Conservation (phyloP, 2,329 filamentous ascomycete species). For the Colletotrichum simmondsii region DNA sequence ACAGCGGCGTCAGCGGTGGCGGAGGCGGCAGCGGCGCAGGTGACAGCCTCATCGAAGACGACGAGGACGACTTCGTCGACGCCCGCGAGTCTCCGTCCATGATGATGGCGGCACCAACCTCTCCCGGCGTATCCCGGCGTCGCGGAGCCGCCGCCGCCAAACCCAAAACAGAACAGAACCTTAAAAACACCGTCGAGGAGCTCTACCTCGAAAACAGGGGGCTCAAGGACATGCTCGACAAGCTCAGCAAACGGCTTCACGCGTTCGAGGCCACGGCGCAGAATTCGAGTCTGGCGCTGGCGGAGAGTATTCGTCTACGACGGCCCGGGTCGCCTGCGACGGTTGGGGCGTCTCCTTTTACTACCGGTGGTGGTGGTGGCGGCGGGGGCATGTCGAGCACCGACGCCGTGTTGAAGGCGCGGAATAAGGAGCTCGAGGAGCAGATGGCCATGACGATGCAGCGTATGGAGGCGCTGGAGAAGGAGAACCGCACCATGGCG, state of each 20-base stretch:
- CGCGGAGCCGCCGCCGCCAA: conserved; percentile 44
- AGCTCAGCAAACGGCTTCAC: conserved; percentile 86
- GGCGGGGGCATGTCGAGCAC: conserved; percentile 31
- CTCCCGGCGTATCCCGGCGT: conserved; percentile 51
- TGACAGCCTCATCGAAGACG: conserved; percentile 66
- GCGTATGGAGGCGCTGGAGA: conserved; percentile 75
- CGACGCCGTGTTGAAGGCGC: conserved; percentile 54
- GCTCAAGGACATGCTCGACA: conserved; percentile 86
- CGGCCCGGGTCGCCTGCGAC: conserved; percentile 64
- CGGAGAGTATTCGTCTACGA: conserved; percentile 80
- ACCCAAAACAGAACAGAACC: conserved; percentile 53
- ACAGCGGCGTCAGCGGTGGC: conserved; percentile 39
- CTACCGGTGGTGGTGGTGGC: neutral
- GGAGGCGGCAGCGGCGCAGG: conserved; percentile 16
- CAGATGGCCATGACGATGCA: conserved; percentile 67
- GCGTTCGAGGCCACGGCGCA: conserved; percentile 94
- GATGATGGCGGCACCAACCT: conserved; percentile 48
- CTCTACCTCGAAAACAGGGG: conserved; percentile 88
- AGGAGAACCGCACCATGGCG: conserved; percentile 65
- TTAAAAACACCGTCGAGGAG: conserved; percentile 83
- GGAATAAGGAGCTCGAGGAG: conserved; percentile 75
- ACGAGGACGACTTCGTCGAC: conserved; percentile 90
- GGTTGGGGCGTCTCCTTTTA: conserved; percentile 30
- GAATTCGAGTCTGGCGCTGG: conserved; percentile 84
- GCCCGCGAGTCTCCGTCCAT: conserved; percentile 73